Evolutionary conservation across 2,329 filamentous ascomycete genomes (phyloP), one percentile per base, ranked within the genome.

Genomic region (Thielaviopsis punctulata): DNA sequence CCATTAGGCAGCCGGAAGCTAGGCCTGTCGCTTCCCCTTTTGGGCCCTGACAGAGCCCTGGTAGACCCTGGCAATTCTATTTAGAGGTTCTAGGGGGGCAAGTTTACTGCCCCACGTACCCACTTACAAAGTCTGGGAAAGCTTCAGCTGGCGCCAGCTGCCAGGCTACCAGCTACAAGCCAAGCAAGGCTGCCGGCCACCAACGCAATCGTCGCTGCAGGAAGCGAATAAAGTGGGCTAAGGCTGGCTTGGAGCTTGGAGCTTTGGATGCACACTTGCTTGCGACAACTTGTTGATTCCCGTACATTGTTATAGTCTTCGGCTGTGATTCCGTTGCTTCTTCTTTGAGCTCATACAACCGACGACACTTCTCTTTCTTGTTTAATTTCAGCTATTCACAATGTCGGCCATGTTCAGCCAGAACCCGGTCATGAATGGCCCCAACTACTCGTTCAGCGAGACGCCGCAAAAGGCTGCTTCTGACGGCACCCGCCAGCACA

Each of bases 391-490:
- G 24, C 25, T 22, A 47, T 25, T 24, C 63, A 71, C 61, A 53
- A 82, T 81, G 76, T 71, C 72, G 60, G 73, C 78, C 65, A 79
- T 82, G 73, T 82, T 82, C 69, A 81, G 77, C 68, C 78, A 82
- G 67, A 82, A 82, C 66, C 77, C 79, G 59, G 63, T 80, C 63
- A 73, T 81, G 71, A 79, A 82, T 65, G 79, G 79, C 58, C 77
- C 79, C 63, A 81, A 77, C 71, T 83, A 83, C 68, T 80, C 78
- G 57, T 78, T 81, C 69, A 76, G 73, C 60, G 77, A 82, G 62
- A 67, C 72, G 51, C 77, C 78, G 62, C 72, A 70, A 63, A 50
- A 52, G 48, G 66, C 66, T 56, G 66, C 69, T 56, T 64, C 68
- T 44, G 76, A 74, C 58, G 75, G 77, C 62, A 71, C 73, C 56